Evolutionary conservation across 1,284 basidiomycete species (phyloP).

Genomic region (Fomes fomentarius): DNA sequence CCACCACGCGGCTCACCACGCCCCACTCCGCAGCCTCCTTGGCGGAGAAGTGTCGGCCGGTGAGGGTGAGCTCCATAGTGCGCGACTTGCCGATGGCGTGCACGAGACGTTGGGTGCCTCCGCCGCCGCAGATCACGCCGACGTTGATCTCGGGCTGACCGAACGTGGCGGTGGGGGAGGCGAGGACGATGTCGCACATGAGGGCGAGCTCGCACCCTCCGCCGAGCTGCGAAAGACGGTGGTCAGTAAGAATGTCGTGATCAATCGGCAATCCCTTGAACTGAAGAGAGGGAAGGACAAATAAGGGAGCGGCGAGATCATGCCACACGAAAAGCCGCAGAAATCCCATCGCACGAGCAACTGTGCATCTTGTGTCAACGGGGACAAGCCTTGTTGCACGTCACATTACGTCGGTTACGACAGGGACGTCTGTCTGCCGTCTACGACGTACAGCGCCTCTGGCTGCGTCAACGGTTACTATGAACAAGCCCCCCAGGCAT

Average conservation of each 20-base stretch:
- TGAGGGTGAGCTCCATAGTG: conserved; percentile 95
- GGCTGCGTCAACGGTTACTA: no score
- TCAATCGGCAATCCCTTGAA: no score
- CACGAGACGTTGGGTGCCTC: conserved; percentile 79
- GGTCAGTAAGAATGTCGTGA: neutral
- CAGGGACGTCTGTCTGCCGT: no score
- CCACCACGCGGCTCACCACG: conserved; percentile 83
- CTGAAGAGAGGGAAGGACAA: no score
- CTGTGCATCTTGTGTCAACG: neutral
- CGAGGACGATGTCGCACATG: conserved; percentile 97
- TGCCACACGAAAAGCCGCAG: no score
- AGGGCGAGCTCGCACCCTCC: conserved; percentile 97
- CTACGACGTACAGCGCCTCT: no score
- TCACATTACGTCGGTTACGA: no score
- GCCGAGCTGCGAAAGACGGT: conserved; percentile 66
- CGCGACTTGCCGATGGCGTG: conserved; percentile 91
- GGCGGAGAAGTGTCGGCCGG: conserved; percentile 82
- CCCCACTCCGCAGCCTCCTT: conserved; percentile 87
- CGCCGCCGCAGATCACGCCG: conserved; percentile 93
- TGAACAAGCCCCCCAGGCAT: no score
- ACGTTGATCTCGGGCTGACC: conserved; percentile 98
- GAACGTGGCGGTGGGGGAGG: conserved; percentile 91
- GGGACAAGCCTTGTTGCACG: no score
- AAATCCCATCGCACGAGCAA: no score
- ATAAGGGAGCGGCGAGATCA: no score